Evolutionary conservation across 495 filamentous ascomycete genomes (phyloP).

Genomic region (Lepraria neglecta): DNA sequence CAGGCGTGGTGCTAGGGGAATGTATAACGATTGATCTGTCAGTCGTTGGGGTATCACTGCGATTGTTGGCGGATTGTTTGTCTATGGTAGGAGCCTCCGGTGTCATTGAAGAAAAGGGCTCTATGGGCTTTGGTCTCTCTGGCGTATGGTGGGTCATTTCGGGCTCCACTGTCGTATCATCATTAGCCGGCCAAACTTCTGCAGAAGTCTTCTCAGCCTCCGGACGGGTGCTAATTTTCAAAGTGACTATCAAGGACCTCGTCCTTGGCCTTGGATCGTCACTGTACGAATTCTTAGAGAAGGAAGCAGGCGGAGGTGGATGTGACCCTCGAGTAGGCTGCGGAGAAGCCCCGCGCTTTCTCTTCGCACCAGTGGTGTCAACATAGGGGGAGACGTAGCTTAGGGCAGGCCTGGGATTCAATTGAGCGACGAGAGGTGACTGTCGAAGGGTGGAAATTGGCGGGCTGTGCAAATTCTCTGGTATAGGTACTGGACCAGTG

Average conservation of each 20-base stretch:
- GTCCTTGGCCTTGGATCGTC: background rate
- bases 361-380: background rate
- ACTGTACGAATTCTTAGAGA: background rate
- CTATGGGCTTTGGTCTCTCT: background rate
- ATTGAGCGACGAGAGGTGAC: background rate
- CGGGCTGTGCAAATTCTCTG: too few species aligned
- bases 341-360: constrained; percentile 13
- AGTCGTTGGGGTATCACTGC: background rate
- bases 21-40: background rate
- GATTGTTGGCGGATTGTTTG: background rate
- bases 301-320: background rate
- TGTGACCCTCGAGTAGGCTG: background rate
- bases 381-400: background rate
- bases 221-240: background rate
- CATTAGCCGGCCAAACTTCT: too few species aligned
- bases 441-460: too few species aligned
- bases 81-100: background rate
- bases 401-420: background rate
- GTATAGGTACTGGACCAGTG: background rate
- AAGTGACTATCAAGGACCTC: background rate
- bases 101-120: background rate
- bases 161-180: background rate
- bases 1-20: background rate
- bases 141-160: background rate
- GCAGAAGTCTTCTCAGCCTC: background rate